These are phyloP conservation scores for Trypanosoma avium DNA, from an alignment of 208 protist genomes.

Conservation along the genomic window DNA sequence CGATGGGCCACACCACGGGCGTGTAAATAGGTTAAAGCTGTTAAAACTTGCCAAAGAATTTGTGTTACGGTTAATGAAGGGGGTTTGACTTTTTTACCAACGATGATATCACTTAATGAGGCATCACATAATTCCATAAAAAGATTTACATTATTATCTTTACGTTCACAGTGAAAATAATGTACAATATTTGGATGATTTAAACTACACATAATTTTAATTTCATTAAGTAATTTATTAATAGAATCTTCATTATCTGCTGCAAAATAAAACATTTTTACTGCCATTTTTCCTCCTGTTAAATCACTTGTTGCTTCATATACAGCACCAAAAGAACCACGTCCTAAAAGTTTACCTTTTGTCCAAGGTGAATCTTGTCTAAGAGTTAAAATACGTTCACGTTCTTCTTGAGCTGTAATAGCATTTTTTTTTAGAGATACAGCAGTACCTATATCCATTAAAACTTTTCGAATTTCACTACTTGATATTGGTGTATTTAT, in stretches of 20 bases:
- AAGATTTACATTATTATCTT: constrained; percentile 81
- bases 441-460: constrained; percentile 76
- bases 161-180: constrained; percentile 91
- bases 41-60: constrained; percentile 94
- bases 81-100: constrained; percentile 49
- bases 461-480: constrained; percentile 63
- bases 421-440: constrained; percentile 86
- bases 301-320: constrained; percentile 91
- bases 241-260: constrained; percentile 70
- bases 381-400: constrained; percentile 86
- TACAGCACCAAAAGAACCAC: constrained; percentile 84
- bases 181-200: constrained; percentile 93
- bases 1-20: constrained; percentile 97
- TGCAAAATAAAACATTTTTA: constrained; percentile 92
- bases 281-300: constrained; percentile 92
- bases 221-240: constrained; percentile 85
- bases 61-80: constrained; percentile 60
- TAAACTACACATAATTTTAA: constrained; percentile 91
- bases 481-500: constrained; percentile 77
- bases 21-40: constrained; percentile 97
- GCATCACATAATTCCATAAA: constrained; percentile 93
- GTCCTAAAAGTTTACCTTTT: constrained; percentile 84
- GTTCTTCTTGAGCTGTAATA: constrained; percentile 70
- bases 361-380: constrained; percentile 91
- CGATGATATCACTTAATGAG: constrained; percentile 82